Conservation (phyloP, 768 basidiomycete species). For the Amanita thiersii region DNA sequence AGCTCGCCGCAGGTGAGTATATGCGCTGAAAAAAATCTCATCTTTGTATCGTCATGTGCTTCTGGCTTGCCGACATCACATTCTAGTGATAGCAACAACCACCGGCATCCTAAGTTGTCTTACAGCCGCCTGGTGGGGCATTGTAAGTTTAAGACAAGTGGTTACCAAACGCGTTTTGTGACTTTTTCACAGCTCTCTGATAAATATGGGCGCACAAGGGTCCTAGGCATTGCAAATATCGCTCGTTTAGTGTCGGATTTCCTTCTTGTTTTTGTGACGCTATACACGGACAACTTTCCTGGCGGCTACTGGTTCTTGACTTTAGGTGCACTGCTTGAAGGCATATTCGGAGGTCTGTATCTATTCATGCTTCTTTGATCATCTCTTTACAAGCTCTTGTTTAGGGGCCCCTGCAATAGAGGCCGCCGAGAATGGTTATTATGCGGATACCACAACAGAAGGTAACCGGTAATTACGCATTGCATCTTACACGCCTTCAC, state of each 20-base stretch:
- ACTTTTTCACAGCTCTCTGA: conserved; percentile 54
- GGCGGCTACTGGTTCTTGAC: conserved; percentile 80
- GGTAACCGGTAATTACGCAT: conserved; percentile 35
- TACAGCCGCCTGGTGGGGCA: conserved; percentile 83
- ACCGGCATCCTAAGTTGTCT: conserved; percentile 71
- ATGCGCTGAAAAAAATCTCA: conserved; percentile 6
- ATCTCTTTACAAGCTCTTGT: conserved; percentile 12
- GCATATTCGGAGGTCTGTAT: conserved; percentile 58
- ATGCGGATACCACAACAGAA: conserved; percentile 58
- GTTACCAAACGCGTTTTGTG: not conserved
- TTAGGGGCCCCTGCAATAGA: conserved; percentile 45
- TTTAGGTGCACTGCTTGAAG: conserved; percentile 58
- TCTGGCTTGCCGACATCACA: conserved; percentile 11
- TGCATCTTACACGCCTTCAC: not conserved
- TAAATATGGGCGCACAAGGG: conserved; percentile 58
- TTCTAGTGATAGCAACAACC: conserved; percentile 49
- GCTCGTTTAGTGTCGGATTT: conserved; percentile 59
- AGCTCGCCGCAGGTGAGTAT: conserved; percentile 51
- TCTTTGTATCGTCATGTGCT: conserved; percentile 8
- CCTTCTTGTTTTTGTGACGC: conserved; percentile 58
- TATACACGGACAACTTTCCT: conserved; percentile 51
- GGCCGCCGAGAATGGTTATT: conserved; percentile 52
- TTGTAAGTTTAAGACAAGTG: conserved; percentile 34
- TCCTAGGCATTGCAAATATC: conserved; percentile 52
- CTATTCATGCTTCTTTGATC: conserved; percentile 1